A percentile compares a stretch with the other conserved stretches of the same genome.
Evolutionary conservation across 2,329 filamentous ascomycete species (phyloP).

Genomic region (Ophiobolus disseminans): DNA sequence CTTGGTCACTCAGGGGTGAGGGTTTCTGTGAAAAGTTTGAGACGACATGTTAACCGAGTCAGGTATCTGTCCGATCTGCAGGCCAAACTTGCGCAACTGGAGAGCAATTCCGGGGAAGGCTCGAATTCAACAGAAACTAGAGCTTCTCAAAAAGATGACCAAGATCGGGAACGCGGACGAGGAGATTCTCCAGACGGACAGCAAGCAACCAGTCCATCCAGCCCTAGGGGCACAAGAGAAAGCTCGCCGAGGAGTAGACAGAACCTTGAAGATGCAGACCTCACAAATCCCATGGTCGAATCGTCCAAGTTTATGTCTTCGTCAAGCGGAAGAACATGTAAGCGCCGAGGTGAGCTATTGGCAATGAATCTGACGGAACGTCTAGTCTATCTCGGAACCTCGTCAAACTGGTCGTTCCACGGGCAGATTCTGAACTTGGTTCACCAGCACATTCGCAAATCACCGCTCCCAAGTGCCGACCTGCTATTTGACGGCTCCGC

Average conservation of each 20-base stretch:
- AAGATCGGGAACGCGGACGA: background rate
- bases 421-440: slow-evolving; percentile 58
- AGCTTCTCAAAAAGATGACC: slow-evolving; percentile 6
- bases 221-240: slow-evolving; percentile 22
- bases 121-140: slow-evolving; percentile 1
- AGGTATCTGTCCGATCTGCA: slow-evolving; percentile 39
- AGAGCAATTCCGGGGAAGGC: slow-evolving; percentile 10
- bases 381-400: slow-evolving; percentile 61
- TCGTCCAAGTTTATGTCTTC: slow-evolving; percentile 37
- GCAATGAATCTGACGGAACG: background rate
- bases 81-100: slow-evolving; percentile 28
- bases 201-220: slow-evolving; percentile 14
- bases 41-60: background rate
- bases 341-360: background rate
- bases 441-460: slow-evolving; percentile 56
- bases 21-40: background rate
- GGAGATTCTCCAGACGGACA: slow-evolving; percentile 13
- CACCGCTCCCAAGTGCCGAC: slow-evolving; percentile 52
- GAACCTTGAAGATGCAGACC: slow-evolving; percentile 23
- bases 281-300: slow-evolving; percentile 35
- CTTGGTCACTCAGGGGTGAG: slow-evolving; percentile 37
- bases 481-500: slow-evolving; percentile 60
- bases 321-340: slow-evolving; percentile 30
- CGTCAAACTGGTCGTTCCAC: slow-evolving; percentile 65
- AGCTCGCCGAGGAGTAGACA: slow-evolving; percentile 28